Base-by-base conservation (phyloP, 257 asterid species). In the Petunia axillaris region DNA sequence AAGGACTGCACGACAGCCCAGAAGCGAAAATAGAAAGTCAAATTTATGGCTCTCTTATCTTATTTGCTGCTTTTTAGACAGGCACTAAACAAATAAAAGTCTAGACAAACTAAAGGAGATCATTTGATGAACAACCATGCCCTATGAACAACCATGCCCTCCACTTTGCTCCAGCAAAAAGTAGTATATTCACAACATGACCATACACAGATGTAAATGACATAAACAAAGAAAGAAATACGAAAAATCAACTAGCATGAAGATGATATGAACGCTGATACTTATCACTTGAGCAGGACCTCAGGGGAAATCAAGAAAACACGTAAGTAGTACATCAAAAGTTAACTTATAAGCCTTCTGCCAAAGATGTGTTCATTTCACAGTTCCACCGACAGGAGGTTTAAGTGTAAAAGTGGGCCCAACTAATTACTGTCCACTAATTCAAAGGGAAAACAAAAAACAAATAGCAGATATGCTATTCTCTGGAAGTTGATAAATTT, bases 1-100 rank as follows among this genome's bases (percentile, higher is more conserved):
- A 96, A 94, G 44, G 98, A 91, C 99, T 96, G 97, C 48, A 83
- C 16, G 38, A 58, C 63, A 44, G 66, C 54, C 83, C 84, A 59
- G 57, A 15, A 70, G 54, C 13, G 74, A 13, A 38, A 52, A 25
- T 5, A 41, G 3, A 67, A 16, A 53, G 63, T 36, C 8, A 11
- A 40, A 52, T 1, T 70, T 13, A 3, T 2, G 62, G 10, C 2
- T 48, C 78, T 25, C 10, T 48, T 6, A 73, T 6, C 36, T 11
- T 15, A 39, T 39, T 65, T 39, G 50, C 40, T 65, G 73, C 73
- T 64, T 64, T 13, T 14, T 14, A 65, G 52, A 13, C 10, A 11
- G 13, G 35, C 5, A 10, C 59, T 25, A 71, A 48, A 37, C 77
- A 37, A 50, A 4, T 11, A 13, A 44, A 73, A 35, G 36, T 37